These are phyloP conservation scores for Chlorella variabilis DNA, from an alignment of 163 green algal genomes.

Conservation along the genomic window DNA sequence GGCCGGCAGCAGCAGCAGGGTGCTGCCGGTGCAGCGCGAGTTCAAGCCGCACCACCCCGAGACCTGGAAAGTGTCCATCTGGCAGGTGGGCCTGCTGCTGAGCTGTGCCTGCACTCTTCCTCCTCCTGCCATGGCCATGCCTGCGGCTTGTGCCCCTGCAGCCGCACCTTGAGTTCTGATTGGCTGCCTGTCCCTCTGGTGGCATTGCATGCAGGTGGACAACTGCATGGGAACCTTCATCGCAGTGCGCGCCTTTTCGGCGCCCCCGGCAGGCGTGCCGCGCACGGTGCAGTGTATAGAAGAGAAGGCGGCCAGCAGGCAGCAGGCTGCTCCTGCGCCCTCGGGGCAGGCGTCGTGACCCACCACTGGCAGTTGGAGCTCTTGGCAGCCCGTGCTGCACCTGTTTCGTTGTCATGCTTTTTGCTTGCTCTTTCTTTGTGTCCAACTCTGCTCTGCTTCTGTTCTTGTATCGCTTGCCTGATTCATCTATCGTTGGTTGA, in stretches of 20 bases:
- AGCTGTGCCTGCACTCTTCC: too few relatives aligned
- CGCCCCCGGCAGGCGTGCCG: constrained; percentile 28
- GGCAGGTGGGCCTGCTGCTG: constrained; percentile 55
- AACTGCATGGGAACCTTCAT: constrained; percentile 70
- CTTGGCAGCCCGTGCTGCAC: too few relatives aligned
- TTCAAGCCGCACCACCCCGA: constrained; percentile 68
- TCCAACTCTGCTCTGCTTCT: background rate
- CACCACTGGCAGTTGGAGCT: background rate
- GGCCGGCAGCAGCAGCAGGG: background rate
- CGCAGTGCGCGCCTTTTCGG: constrained; percentile 49
- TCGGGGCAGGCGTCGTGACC: too few relatives aligned
- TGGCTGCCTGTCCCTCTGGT: background rate
- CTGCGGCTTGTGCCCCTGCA: background rate
- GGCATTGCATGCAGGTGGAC: constrained; percentile 60
- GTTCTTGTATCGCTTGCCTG: too few relatives aligned
- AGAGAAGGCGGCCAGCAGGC: constrained; percentile 7
- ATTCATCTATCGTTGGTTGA: too few relatives aligned
- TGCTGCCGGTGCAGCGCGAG: background rate
- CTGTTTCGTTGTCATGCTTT: too few relatives aligned
- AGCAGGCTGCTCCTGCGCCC: background rate
- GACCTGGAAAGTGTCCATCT: constrained; percentile 73
- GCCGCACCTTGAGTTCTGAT: background rate
- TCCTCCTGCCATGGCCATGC: too few relatives aligned
- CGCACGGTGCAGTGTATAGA: background rate
- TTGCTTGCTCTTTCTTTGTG: too few relatives aligned